Evolutionary conservation across 108 stramenopile genomes (phyloP).

Genomic region (Skeletonema tropicum): DNA sequence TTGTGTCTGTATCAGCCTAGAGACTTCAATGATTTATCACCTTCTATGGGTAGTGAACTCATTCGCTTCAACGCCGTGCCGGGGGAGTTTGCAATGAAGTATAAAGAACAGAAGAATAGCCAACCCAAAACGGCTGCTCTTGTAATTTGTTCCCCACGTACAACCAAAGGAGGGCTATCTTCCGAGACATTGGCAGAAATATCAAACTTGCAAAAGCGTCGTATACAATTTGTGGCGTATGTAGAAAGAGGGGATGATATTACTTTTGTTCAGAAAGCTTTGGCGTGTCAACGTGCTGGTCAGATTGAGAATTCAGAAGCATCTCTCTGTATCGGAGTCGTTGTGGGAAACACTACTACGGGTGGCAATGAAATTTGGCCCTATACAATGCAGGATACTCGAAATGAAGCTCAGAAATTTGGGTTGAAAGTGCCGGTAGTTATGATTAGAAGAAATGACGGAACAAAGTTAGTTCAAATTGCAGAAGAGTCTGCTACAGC

Average conservation of each 20-base stretch:
- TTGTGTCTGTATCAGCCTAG: slow-evolving; percentile 14
- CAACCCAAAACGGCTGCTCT: slow-evolving; percentile 7
- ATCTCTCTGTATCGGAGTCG: slow-evolving; percentile 53
- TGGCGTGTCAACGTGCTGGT: slow-evolving; percentile 71
- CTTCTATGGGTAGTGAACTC: not conserved
- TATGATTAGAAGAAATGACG: slow-evolving; percentile 74
- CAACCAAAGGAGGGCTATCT: slow-evolving; percentile 41
- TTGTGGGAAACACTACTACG: slow-evolving; percentile 70
- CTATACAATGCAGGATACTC: slow-evolving; percentile 86
- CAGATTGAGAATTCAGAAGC: not conserved
- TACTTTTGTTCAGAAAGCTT: slow-evolving; percentile 78
- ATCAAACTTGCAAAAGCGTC: slow-evolving; percentile 9
- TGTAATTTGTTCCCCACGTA: slow-evolving; percentile 40
- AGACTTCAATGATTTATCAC: slow-evolving; percentile 11
- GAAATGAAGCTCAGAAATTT: slow-evolving; percentile 49
- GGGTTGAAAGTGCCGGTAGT: slow-evolving; percentile 74
- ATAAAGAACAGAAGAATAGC: not conserved
- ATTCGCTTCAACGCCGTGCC: slow-evolving; percentile 26
- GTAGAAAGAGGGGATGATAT: slow-evolving; percentile 82
- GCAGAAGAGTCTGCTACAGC: slow-evolving; percentile 4
- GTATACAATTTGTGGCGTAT: slow-evolving; percentile 52
- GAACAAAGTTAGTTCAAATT: slow-evolving; percentile 27
- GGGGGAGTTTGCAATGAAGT: slow-evolving; percentile 32
- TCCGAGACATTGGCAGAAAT: slow-evolving; percentile 29
- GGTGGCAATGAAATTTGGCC: slow-evolving; percentile 66